Percentiles rank a stretch among this genome's conserved stretches.
Conservation (phyloP, 257 asterid genomes). For the Lycium ferocissimum region DNA sequence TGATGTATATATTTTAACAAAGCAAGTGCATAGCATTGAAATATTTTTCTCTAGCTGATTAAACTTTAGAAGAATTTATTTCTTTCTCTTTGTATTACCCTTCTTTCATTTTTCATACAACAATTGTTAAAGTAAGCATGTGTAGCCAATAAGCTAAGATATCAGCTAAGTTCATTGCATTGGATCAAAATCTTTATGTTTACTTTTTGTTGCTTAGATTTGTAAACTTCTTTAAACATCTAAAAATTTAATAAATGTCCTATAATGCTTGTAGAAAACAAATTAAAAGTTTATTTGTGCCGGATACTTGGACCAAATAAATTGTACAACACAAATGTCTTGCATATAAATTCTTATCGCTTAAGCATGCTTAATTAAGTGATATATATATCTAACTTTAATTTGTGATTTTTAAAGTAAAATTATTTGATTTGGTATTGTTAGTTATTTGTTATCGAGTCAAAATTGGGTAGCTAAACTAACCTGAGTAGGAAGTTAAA, state of each 20-base stretch:
- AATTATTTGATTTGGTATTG: too few relatives aligned
- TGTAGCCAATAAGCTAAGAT: not conserved
- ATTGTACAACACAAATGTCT: not conserved
- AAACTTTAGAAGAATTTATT: not conserved
- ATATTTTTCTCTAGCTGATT: not conserved
- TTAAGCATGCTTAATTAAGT: too few relatives aligned
- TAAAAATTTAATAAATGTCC: not conserved
- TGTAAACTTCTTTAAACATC: not conserved
- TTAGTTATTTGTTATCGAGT: too few relatives aligned
- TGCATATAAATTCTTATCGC: too few relatives aligned
- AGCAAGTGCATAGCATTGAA: not conserved
- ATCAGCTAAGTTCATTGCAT: not conserved
- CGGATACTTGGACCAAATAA: too few relatives aligned
- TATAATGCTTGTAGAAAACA: not conserved
- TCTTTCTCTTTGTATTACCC: not conserved
- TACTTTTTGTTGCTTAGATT: constrained; percentile 10
- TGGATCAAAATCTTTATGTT: not conserved
- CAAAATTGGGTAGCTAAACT: too few relatives aligned
- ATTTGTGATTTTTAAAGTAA: too few relatives aligned
- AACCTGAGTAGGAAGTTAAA: too few relatives aligned
- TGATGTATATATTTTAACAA: constrained; percentile 7
- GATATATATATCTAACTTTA: too few relatives aligned
- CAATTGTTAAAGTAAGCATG: not conserved
- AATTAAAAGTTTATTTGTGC: not conserved
- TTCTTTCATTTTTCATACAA: not conserved